Conservation (phyloP, 768 basidiomycete species). For the Suillus plorans region DNA sequence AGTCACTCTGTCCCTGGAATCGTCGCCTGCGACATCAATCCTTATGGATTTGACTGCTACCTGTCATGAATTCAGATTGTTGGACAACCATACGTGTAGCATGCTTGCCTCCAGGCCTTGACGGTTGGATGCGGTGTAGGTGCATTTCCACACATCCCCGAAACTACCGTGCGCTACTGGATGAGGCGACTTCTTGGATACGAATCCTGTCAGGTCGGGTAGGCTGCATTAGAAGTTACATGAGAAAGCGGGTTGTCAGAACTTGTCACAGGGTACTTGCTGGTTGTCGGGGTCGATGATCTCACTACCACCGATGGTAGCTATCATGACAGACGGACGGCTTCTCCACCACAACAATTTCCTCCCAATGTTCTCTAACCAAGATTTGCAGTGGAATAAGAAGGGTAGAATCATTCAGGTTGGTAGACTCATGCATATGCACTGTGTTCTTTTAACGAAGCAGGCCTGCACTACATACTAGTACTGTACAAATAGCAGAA, state of each 20-base stretch:
- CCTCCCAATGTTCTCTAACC: background rate
- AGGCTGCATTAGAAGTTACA: background rate
- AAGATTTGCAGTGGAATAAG: background rate
- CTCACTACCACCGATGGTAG: background rate
- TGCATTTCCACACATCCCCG: constrained; percentile 12
- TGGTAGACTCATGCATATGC: background rate
- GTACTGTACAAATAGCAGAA: too few species aligned
- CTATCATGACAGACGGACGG: background rate
- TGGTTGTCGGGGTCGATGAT: background rate
- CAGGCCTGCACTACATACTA: too few species aligned
- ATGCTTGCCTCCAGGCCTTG: background rate
- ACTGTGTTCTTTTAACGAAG: background rate
- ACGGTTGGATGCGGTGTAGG: background rate
- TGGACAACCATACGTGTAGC: background rate
- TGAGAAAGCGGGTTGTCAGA: background rate
- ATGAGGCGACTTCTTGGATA: background rate
- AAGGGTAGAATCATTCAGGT: background rate
- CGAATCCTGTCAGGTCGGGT: constrained; percentile 3
- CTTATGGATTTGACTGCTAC: constrained; percentile 12
- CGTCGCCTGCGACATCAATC: constrained; percentile 3
- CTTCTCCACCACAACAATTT: background rate
- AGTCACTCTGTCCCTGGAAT: background rate
- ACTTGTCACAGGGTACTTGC: background rate
- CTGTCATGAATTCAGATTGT: constrained; percentile 2
- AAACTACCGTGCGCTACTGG: constrained; percentile 8